Conservation (phyloP, 345 rosid genomes). For the Eucalyptus cladocalyx region DNA sequence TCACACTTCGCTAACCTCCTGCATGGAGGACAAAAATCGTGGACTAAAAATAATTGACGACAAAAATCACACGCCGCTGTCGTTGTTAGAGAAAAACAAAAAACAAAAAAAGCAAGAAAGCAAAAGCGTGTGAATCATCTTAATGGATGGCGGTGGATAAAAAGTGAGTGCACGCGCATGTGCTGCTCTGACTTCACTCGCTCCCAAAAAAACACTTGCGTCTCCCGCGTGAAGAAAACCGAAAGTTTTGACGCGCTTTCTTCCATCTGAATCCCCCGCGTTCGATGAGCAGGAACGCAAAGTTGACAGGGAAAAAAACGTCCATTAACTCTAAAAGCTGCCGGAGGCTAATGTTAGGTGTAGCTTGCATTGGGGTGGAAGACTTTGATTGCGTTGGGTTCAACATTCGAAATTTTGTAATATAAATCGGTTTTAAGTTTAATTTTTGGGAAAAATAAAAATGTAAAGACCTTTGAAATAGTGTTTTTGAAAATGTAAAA, state of each 20-base stretch:
- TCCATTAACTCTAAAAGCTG: background rate
- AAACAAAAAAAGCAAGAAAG: background rate
- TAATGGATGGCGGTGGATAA: too few species aligned
- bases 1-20: background rate
- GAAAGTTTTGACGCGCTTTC: background rate
- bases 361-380: background rate
- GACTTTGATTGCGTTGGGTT: too few species aligned
- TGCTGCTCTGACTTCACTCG: background rate
- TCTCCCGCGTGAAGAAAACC: background rate
- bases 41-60: too few species aligned
- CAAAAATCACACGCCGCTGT: background rate
- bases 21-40: background rate
- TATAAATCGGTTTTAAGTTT: too few species aligned
- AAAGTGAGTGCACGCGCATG: background rate
- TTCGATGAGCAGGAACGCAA: background rate
- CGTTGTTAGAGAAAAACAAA: background rate
- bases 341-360: background rate
- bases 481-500: too few species aligned
- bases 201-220: background rate
- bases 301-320: background rate
- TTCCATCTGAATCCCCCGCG: background rate
- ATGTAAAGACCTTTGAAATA: too few species aligned
- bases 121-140: background rate
- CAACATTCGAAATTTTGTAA: too few species aligned
- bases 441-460: too few species aligned